Conservation (phyloP, 1,139 yeast genomes). For the Lodderomyces metapsilosis region DNA sequence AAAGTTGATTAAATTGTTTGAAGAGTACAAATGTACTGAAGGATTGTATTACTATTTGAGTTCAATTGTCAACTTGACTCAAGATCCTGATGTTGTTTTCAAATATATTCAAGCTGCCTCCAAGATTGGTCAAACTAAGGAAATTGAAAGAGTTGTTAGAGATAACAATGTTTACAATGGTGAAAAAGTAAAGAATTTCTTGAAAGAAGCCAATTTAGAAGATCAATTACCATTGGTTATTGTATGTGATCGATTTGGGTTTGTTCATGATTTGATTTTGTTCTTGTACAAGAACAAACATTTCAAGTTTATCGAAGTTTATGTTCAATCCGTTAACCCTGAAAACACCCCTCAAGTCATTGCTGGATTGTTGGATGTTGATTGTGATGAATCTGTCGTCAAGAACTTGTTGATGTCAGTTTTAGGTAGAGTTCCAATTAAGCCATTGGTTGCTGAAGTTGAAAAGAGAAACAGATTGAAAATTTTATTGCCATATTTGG, state of each 20-base stretch:
- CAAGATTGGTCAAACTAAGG: constrained; percentile 83
- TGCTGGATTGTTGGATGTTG: constrained; percentile 95
- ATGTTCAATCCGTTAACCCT: constrained; percentile 96
- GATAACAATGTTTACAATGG: constrained; percentile 94
- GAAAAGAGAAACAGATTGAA: constrained; percentile 95
- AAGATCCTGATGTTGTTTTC: constrained; percentile 92
- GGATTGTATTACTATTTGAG: constrained; percentile 93
- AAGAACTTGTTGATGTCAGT: constrained; percentile 81
- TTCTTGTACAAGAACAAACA: constrained; percentile 93
- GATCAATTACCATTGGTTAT: constrained; percentile 96
- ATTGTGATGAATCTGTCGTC: constrained; percentile 89
- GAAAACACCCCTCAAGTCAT: constrained; percentile 93
- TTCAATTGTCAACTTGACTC: constrained; percentile 88
- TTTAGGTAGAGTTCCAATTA: constrained; percentile 91
- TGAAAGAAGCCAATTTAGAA: constrained; percentile 89
- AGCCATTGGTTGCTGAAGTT: constrained; percentile 86
- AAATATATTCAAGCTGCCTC: constrained; percentile 96
- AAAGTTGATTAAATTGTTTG: constrained; percentile 83
- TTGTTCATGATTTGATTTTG: constrained; percentile 88
- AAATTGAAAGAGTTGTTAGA: constrained; percentile 92
- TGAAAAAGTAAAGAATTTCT: constrained; percentile 93
- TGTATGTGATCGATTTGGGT: constrained; percentile 91
- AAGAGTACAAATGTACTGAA: constrained; percentile 87
- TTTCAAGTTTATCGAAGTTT: constrained; percentile 94
- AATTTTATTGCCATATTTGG: constrained; percentile 87